phyloP scores from a whole-genome alignment of 495 filamentous ascomycete genomes.

The Acidomyces sp. region DNA sequence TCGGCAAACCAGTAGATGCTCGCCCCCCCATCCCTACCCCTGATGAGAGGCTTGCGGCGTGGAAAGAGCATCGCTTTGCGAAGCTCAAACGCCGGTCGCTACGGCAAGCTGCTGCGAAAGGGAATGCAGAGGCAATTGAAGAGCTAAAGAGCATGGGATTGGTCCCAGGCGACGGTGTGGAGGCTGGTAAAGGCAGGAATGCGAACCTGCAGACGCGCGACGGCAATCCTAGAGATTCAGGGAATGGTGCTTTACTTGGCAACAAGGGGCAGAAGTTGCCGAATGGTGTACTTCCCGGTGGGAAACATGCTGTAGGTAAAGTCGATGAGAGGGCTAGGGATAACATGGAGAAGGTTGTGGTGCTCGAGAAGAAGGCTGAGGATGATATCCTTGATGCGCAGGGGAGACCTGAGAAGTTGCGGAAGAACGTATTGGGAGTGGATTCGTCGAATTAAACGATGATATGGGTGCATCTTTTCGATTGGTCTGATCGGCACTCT shows the following conservation, averaged over 20 bases:
- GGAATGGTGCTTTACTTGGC: slow-evolving; percentile 12
- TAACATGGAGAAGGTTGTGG: slow-evolving; percentile 20
- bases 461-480: too few relatives aligned
- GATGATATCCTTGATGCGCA: slow-evolving; percentile 1
- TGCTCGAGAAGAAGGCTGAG: slow-evolving; percentile 9
- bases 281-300: slow-evolving; percentile 20
- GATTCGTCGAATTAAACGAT: not conserved
- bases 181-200: slow-evolving; percentile 10
- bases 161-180: slow-evolving; percentile 12
- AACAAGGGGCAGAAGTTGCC: slow-evolving; percentile 21
- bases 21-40: slow-evolving; percentile 50
- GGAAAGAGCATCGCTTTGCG: slow-evolving; percentile 30
- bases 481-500: too few relatives aligned
- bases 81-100: slow-evolving; percentile 24
- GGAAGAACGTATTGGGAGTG: too few relatives aligned
- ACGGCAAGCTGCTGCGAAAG: slow-evolving; percentile 7
- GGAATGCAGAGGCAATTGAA: slow-evolving; percentile 9
- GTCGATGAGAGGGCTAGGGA: slow-evolving; percentile 16
- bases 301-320: slow-evolving; percentile 19
- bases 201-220: slow-evolving; percentile 5
- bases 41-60: slow-evolving; percentile 44
- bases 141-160: slow-evolving; percentile 12
- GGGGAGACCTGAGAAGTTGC: not conserved
- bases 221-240: slow-evolving; percentile 7
- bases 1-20: slow-evolving; percentile 46